phyloP scores from a whole-genome alignment of 768 basidiomycete genomes.

The Termitomyces sp. region DNA sequence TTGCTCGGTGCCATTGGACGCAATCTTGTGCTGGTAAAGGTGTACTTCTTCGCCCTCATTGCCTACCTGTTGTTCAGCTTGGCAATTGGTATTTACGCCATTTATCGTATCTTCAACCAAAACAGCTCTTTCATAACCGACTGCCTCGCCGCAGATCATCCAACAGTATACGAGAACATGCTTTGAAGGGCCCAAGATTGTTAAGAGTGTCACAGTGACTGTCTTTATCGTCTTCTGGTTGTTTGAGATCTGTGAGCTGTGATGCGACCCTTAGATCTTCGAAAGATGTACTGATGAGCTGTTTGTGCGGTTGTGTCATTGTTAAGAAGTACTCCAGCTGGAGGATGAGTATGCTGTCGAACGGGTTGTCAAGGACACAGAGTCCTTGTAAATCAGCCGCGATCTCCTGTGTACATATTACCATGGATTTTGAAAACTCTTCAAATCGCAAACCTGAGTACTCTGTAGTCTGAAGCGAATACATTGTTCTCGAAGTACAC shows the following conservation, averaged over 20 bases:
- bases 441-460: background rate
- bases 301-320: conserved; percentile 32
- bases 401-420: conserved; percentile 1
- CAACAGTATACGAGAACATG: conserved; percentile 20
- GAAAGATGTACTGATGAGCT: background rate
- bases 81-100: conserved; percentile 36
- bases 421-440: background rate
- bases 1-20: conserved; percentile 37
- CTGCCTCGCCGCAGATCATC: conserved; percentile 21
- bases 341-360: conserved; percentile 34
- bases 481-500: background rate
- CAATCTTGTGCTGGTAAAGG: conserved; percentile 32
- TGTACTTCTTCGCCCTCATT: conserved; percentile 36
- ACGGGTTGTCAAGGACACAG: conserved; percentile 35
- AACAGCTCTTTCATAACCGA: conserved; percentile 29
- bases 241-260: conserved; percentile 39
- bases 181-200: conserved; percentile 29
- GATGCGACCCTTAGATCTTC: background rate
- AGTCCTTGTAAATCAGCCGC: conserved; percentile 30
- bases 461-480: too few species aligned
- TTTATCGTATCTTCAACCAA: conserved; percentile 37
- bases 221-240: conserved; percentile 40
- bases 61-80: conserved; percentile 40
- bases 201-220: conserved; percentile 36
- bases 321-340: conserved; percentile 40